Evolutionary conservation across 306 rosid species (phyloP).

Genomic region (Canavalia gladiata): DNA sequence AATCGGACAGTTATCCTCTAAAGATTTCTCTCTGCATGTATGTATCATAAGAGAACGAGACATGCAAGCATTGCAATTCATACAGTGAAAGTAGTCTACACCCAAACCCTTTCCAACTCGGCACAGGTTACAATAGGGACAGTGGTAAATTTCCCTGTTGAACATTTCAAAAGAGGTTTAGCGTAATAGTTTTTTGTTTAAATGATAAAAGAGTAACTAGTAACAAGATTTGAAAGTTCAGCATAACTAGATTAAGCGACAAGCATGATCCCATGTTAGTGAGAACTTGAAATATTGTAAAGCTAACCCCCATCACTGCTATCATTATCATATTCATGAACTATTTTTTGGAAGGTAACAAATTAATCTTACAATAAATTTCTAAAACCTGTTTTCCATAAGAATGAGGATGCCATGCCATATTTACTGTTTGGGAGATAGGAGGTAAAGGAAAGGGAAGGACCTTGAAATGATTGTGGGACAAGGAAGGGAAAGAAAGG

Average conservation of each 20-base stretch:
- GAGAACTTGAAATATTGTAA: constrained; percentile 25
- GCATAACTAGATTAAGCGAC: constrained; percentile 31
- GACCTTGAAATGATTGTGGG: not conserved
- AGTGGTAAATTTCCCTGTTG: constrained; percentile 93
- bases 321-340: constrained; percentile 20
- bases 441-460: not conserved
- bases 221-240: constrained; percentile 37
- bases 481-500: not conserved
- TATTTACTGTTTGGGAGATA: not conserved
- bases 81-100: constrained; percentile 91
- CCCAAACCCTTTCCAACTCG: constrained; percentile 98
- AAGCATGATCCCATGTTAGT: constrained; percentile 24
- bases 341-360: constrained; percentile 3
- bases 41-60: constrained; percentile 72
- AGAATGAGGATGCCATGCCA: constrained; percentile 35
- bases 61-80: constrained; percentile 99
- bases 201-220: constrained; percentile 31
- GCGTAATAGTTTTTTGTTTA: not conserved
- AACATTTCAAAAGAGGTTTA: constrained; percentile 47
- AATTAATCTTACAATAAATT: constrained; percentile 5
- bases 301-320: constrained; percentile 21
- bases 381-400: constrained; percentile 32
- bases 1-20: constrained; percentile 92
- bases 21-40: constrained; percentile 83
- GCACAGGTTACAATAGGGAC: constrained; percentile 95